Evolutionary conservation across 2,329 filamentous ascomycete genomes (phyloP), one percentile per base, ranked within the genome.

Genomic region (Aspergillus neoniger): DNA sequence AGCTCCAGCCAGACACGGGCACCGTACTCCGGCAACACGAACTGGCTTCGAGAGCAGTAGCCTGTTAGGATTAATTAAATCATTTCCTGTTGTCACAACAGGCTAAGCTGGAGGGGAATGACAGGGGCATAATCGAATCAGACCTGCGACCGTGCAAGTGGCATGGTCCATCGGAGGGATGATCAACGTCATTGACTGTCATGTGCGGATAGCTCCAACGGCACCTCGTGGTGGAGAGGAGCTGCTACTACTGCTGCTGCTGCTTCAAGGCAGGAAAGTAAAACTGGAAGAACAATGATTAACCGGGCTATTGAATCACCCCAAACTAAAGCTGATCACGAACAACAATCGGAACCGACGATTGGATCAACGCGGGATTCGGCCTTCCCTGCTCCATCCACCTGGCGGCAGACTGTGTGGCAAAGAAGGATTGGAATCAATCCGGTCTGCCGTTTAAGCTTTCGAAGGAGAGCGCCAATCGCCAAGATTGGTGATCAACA

Each of bases 131-230:
- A n/a, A 28, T 30, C 47, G 25, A 50, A 50, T 50, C 23, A 30
- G 3, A 17, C 23, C 3, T 4, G 47, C 47, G 47, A 23, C 21
- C 44, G 44, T 23, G 44, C 44, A 49, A 36, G 44, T 49, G 44
- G 44, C 23, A 44, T 44, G 41, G 41, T 23, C 41, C n/a, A 17
- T 28, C 15, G 15, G 14, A 25, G 25, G 21, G 15, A 36, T 36
- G 32, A 36, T 38, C 19, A 59, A 61, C 59, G 59, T 61, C 59
- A 61, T 61, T 25, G 56, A 61, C 44, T 52, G 36, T 49, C 51
- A 55, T 44, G 23, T 12, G 51, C 41, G 41, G 41, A 44, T 12
- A 44, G 8, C 41, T 21, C 47, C 6, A 32, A 9, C 23, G 25
- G 25, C 14, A 51, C 36, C 55, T 39, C 25, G 43, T 47, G 12